Evolutionary conservation across 495 filamentous ascomycete species (phyloP).

Genomic region (Penicillium pancosmium): DNA sequence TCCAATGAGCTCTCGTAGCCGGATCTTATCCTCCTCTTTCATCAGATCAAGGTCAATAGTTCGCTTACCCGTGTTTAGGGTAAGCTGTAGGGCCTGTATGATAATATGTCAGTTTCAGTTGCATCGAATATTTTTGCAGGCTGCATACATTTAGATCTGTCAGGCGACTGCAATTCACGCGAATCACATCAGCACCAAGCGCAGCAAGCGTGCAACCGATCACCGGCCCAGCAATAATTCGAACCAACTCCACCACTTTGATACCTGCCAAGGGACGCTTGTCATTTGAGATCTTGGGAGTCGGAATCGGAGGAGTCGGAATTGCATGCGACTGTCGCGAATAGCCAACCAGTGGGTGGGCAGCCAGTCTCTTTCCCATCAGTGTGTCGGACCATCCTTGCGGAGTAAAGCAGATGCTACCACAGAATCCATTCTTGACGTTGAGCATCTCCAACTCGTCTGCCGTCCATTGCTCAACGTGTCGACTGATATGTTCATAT

Average conservation of each 20-base stretch:
- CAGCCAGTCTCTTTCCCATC: constrained; percentile 29
- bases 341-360: constrained; percentile 30
- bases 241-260: constrained; percentile 61
- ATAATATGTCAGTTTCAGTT: constrained; percentile 46
- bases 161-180: constrained; percentile 57
- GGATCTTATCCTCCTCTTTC: constrained; percentile 44
- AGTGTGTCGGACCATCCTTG: constrained; percentile 34
- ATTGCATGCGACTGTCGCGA: constrained; percentile 23
- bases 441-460: constrained; percentile 42
- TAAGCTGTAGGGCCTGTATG: constrained; percentile 20
- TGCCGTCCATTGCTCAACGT: constrained; percentile 29
- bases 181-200: constrained; percentile 63
- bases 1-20: constrained; percentile 45
- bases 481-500: constrained; percentile 25
- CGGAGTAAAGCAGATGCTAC: constrained; percentile 37
- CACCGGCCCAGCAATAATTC: constrained; percentile 63
- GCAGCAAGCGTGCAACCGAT: constrained; percentile 57
- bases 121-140: constrained; percentile 46
- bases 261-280: constrained; percentile 55
- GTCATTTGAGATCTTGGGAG: constrained; percentile 15
- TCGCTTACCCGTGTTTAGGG: constrained; percentile 29
- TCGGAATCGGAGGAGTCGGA: constrained; percentile 22
- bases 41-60: constrained; percentile 56
- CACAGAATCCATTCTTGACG: constrained; percentile 32
- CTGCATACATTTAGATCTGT: constrained; percentile 50